phyloP scores from a whole-genome alignment of 331 rosid genomes.

The Phaseolus coccineus region DNA sequence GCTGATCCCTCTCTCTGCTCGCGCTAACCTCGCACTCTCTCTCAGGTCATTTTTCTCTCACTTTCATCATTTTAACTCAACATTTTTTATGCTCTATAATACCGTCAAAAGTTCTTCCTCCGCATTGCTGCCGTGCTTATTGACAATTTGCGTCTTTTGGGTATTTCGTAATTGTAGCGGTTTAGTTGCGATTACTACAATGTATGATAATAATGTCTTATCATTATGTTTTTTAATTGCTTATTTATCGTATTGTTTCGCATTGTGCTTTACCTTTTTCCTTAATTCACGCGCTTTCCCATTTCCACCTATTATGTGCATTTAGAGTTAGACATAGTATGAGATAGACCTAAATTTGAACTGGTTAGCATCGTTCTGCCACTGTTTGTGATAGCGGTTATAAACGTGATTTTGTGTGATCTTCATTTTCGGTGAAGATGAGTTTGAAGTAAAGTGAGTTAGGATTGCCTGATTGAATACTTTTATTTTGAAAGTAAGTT shows the following conservation, averaged over 20 bases:
- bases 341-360: slow-evolving; percentile 13
- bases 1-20: slow-evolving; percentile 26
- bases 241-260: background rate
- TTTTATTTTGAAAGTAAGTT: background rate
- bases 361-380: background rate
- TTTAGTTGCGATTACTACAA: slow-evolving; percentile 4
- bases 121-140: slow-evolving; percentile 18
- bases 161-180: slow-evolving; percentile 23
- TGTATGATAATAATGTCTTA: background rate
- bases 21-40: background rate
- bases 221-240: background rate
- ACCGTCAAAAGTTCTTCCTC: slow-evolving; percentile 11
- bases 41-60: slow-evolving; percentile 32
- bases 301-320: background rate
- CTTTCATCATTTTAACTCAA: background rate
- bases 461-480: background rate
- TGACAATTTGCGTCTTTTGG: slow-evolving; percentile 31
- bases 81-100: background rate
- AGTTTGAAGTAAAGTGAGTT: background rate
- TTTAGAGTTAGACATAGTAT: slow-evolving; percentile 11
- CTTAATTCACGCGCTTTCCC: background rate
- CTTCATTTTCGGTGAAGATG: background rate
- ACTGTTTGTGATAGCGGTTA: background rate
- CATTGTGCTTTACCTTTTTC: background rate
- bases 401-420: background rate